A percentile compares a stretch with the other conserved stretches of the same genome.
Conservation (phyloP, 208 protist genomes). For the Leishmania amazonensis region DNA sequence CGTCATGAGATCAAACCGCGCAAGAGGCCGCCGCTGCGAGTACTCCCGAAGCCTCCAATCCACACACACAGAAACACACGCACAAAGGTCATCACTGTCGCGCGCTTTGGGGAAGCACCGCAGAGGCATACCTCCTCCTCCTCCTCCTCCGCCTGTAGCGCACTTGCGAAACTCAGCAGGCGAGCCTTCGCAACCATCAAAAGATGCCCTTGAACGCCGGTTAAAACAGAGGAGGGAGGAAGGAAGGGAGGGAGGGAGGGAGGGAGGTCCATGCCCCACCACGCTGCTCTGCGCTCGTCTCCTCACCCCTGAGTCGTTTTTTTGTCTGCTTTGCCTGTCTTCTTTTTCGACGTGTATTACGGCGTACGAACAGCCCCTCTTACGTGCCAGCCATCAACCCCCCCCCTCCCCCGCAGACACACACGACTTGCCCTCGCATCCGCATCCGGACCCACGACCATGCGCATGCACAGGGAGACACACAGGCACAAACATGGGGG, state of each 20-base stretch:
- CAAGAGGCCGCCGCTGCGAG: background rate
- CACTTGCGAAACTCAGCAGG: background rate
- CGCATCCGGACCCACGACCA: background rate
- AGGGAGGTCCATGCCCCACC: background rate
- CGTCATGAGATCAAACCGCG: no score
- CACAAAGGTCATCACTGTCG: background rate
- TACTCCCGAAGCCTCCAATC: background rate
- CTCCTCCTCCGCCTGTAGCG: background rate
- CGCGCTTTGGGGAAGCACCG: background rate
- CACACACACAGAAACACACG: background rate
- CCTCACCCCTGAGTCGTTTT: background rate
- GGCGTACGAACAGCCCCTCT: background rate
- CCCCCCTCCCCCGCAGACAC: background rate
- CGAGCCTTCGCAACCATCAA: background rate
- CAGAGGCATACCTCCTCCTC: background rate
- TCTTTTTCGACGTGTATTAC: background rate
- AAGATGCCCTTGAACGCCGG: background rate
- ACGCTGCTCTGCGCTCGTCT: background rate
- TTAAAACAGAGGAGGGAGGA: background rate
- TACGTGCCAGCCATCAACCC: background rate
- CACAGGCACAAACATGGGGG: background rate
- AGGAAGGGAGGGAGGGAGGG: background rate
- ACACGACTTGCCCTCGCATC: background rate
- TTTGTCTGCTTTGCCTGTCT: background rate
- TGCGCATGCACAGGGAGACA: background rate